Percentiles rank a stretch among this genome's conserved stretches.
Evolutionary conservation across 345 rosid genomes (phyloP).

Genomic region (Pistacia integerrima): DNA sequence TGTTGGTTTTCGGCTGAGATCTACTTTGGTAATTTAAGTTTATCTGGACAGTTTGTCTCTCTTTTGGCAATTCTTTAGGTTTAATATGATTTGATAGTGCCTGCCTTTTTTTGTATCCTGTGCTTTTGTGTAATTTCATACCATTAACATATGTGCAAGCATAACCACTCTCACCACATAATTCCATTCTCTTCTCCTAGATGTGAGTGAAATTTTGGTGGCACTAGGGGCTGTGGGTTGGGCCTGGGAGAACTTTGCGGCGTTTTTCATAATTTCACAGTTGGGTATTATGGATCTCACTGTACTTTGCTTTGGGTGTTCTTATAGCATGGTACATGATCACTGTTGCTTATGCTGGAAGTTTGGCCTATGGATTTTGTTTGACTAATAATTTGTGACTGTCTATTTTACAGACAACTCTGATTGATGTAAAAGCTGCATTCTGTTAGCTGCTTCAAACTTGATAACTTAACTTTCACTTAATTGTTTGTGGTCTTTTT

Average conservation of each 20-base stretch:
- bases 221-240: neutral
- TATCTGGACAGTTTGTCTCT: slow-evolving; percentile 10
- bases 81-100: neutral
- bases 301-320: slow-evolving; percentile 5
- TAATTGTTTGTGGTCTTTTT: neutral
- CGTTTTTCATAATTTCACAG: neutral
- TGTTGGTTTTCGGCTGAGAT: slow-evolving; percentile 87
- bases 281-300: neutral
- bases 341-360: neutral
- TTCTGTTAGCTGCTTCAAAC: neutral
- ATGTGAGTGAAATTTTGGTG: neutral
- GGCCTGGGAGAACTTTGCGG: neutral
- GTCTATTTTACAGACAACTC: neutral
- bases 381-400: neutral
- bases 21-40: slow-evolving; percentile 73
- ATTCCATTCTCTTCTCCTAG: neutral
- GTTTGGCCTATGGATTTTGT: neutral
- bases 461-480: neutral
- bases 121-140: neutral
- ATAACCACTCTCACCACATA: neutral
- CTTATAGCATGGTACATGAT: neutral
- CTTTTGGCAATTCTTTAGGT: slow-evolving; percentile 3
- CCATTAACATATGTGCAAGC: neutral
- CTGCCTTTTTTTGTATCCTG: slow-evolving; percentile 7
- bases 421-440: neutral